A percentile compares a stretch with the other conserved stretches of the same genome.
Evolutionary conservation across 129 eudicot genomes (phyloP).

Genomic region (Dittrichia graveolens): DNA sequence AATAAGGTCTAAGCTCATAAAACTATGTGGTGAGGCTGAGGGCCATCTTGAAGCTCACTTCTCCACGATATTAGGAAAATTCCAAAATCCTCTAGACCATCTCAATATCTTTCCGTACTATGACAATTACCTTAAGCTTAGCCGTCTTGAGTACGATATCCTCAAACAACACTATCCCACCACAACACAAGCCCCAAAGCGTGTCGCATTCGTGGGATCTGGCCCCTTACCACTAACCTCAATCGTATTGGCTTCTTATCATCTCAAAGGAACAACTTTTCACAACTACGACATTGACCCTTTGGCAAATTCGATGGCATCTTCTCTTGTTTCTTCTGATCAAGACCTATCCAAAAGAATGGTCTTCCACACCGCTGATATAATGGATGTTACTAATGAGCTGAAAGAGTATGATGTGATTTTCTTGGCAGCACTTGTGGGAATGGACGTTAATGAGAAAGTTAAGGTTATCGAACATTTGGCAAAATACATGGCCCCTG

Average conservation of each 20-base stretch:
- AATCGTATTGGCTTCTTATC: slow-evolving; percentile 58
- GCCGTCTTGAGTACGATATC: slow-evolving; percentile 58
- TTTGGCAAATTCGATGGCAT: slow-evolving; percentile 62
- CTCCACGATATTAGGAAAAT: slow-evolving; percentile 50
- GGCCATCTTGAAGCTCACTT: slow-evolving; percentile 65
- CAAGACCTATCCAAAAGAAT: slow-evolving; percentile 56
- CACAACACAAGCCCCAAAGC: slow-evolving; percentile 16
- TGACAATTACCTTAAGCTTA: slow-evolving; percentile 66
- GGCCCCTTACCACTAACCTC: slow-evolving; percentile 88
- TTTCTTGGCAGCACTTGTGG: slow-evolving; percentile 79
- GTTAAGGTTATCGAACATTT: slow-evolving; percentile 51
- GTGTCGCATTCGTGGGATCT: slow-evolving; percentile 70
- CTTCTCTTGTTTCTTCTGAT: slow-evolving; percentile 48
- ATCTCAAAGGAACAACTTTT: slow-evolving; percentile 48
- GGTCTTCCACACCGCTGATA: slow-evolving; percentile 52
- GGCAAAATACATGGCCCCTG: slow-evolving; percentile 65
- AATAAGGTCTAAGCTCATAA: slow-evolving; percentile 56
- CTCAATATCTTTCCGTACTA: slow-evolving; percentile 65
- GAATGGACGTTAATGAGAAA: slow-evolving; percentile 67
- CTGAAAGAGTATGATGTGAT: slow-evolving; percentile 62
- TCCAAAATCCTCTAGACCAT: slow-evolving; percentile 55
- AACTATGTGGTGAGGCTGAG: slow-evolving; percentile 67
- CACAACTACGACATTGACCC: slow-evolving; percentile 79
- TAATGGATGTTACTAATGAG: slow-evolving; percentile 49
- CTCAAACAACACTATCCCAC: slow-evolving; percentile 40